These are phyloP conservation scores for Sanghuangporus weigelae DNA, from an alignment of 1,284 basidiomycete genomes.

Conservation along the genomic window DNA sequence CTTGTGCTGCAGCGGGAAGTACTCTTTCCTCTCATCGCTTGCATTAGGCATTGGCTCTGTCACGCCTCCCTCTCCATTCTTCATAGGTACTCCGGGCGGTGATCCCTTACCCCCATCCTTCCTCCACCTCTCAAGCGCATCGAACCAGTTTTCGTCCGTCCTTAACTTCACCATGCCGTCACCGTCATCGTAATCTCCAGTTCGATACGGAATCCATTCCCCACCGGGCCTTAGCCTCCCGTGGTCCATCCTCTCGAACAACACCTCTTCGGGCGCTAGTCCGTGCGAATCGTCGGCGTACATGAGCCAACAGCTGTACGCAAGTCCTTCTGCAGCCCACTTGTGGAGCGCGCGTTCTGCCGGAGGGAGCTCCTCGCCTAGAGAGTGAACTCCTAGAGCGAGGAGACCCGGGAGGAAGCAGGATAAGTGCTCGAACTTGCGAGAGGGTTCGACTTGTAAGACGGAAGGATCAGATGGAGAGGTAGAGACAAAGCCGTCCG, in stretches of 20 bases:
- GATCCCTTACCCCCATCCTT: conserved; percentile 34
- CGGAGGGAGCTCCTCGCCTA: conserved; percentile 25
- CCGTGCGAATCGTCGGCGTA: conserved; percentile 61
- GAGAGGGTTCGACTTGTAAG: conserved; percentile 31
- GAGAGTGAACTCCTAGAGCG: conserved; percentile 60
- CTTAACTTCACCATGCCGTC: conserved; percentile 1
- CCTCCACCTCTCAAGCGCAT: conserved; percentile 49
- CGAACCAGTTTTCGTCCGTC: conserved; percentile 41
- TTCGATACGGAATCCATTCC: neutral
- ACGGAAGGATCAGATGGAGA: conserved; percentile 1
- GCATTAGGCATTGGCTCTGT: conserved; percentile 8
- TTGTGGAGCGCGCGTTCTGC: conserved; percentile 43
- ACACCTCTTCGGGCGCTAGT: conserved; percentile 54
- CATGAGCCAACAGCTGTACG: conserved; percentile 58
- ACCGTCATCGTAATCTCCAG: neutral
- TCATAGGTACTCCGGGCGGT: conserved; percentile 45
- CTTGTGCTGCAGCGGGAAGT: conserved; percentile 31
- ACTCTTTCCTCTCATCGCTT: conserved; percentile 31
- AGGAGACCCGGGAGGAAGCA: conserved; percentile 78
- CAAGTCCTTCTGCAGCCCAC: conserved; percentile 66
- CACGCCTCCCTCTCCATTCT: conserved; percentile 27
- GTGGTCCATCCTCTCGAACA: conserved; percentile 29
- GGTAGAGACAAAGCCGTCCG: conserved; percentile 33
- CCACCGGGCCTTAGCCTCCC: conserved; percentile 4
- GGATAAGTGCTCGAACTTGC: conserved; percentile 67